phyloP scores from a whole-genome alignment of 768 basidiomycete genomes.

The Phylloporus arenicola region DNA sequence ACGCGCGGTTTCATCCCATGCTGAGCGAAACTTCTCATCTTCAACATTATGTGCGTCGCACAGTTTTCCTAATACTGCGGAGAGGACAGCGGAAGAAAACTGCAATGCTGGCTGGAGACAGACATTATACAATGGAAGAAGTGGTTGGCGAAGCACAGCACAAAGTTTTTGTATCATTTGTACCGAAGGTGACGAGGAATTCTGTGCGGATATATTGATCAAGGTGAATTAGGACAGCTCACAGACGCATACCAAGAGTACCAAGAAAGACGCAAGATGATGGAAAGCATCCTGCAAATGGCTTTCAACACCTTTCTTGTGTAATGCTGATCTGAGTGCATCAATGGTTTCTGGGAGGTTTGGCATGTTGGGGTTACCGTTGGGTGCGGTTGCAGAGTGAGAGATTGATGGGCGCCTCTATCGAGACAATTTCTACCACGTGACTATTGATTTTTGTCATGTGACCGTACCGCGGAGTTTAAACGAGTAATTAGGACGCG shows the following conservation, averaged over 20 bases:
- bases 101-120: constrained; percentile 37
- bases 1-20: constrained; percentile 45
- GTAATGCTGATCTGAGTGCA: constrained; percentile 28
- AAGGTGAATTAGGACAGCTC: background rate
- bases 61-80: constrained; percentile 37
- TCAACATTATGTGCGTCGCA: constrained; percentile 18
- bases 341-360: constrained; percentile 29
- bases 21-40: constrained; percentile 17
- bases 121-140: constrained; percentile 41
- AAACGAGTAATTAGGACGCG: constrained; percentile 13
- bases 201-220: constrained; percentile 26
- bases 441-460: constrained; percentile 26
- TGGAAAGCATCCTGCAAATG: constrained; percentile 32
- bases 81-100: constrained; percentile 39
- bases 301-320: constrained; percentile 25
- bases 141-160: constrained; percentile 36
- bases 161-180: constrained; percentile 35
- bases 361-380: constrained; percentile 8
- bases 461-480: constrained; percentile 25
- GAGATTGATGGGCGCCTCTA: no score
- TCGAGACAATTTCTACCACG: constrained; percentile 11
- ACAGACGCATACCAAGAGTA: constrained; percentile 38
- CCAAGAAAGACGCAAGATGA: constrained; percentile 38
- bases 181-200: constrained; percentile 35
- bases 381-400: background rate